phyloP scores from a whole-genome alignment of 768 basidiomycete genomes.

The Lyophyllum atratum region DNA sequence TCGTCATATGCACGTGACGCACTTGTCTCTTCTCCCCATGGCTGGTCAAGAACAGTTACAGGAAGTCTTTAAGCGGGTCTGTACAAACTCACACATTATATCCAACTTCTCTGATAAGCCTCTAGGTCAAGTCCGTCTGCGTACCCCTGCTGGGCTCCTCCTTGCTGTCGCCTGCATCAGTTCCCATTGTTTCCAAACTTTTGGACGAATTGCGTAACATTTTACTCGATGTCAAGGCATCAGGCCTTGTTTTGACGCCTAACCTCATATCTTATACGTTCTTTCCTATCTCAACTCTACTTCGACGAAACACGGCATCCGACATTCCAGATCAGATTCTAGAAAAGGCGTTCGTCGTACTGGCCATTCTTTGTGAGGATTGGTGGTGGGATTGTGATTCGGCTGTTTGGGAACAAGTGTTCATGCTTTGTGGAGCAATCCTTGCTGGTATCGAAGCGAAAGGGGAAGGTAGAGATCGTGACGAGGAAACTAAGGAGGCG shows the following conservation, averaged over 20 bases:
- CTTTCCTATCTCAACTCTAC: slow-evolving; percentile 83
- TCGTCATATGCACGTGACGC: neutral
- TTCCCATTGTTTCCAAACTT: slow-evolving; percentile 46
- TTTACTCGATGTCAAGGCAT: slow-evolving; percentile 45
- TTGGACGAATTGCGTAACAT: slow-evolving; percentile 54
- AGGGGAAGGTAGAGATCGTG: slow-evolving; percentile 65
- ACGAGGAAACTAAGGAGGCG: slow-evolving; percentile 83
- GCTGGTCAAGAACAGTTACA: slow-evolving; percentile 20
- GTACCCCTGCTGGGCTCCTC: slow-evolving; percentile 80
- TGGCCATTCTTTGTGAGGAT: slow-evolving; percentile 60
- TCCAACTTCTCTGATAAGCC: neutral
- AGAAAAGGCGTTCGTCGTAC: slow-evolving; percentile 65
- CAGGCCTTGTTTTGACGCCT: slow-evolving; percentile 43
- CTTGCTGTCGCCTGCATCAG: slow-evolving; percentile 56
- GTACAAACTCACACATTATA: neutral
- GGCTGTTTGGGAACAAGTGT: slow-evolving; percentile 81
- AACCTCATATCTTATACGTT: slow-evolving; percentile 82
- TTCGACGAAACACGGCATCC: slow-evolving; percentile 71
- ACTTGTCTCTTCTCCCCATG: slow-evolving; percentile 4
- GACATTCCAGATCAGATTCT: slow-evolving; percentile 79
- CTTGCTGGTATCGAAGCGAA: slow-evolving; percentile 67
- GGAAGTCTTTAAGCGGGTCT: slow-evolving; percentile 42
- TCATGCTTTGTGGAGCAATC: slow-evolving; percentile 71
- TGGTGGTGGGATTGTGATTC: slow-evolving; percentile 88
- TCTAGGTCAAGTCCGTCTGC: slow-evolving; percentile 69